phyloP scores from a whole-genome alignment of 1,139 yeast species.

The Trichomonascaceae sp. region DNA sequence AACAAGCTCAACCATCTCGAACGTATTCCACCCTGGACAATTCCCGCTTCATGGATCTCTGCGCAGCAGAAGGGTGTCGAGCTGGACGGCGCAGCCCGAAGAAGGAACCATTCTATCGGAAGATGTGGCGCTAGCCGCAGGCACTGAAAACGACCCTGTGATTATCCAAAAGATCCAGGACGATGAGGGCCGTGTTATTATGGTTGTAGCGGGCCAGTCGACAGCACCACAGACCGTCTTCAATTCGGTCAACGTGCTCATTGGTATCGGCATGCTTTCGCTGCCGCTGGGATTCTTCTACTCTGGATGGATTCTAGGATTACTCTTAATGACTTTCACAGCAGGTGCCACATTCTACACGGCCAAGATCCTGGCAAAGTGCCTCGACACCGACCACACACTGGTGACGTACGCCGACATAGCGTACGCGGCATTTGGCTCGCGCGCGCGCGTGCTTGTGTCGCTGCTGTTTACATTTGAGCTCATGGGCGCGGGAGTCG shows the following conservation, averaged over 20 bases:
- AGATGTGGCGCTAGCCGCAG: conserved; percentile 18
- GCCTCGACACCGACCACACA: conserved; percentile 62
- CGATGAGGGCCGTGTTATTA: conserved; percentile 57
- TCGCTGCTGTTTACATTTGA: conserved; percentile 66
- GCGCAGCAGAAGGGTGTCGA: conserved; percentile 4
- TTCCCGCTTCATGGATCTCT: too few species aligned
- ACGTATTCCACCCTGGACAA: too few species aligned
- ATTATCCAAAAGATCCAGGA: conserved; percentile 56
- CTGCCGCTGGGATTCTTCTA: conserved; percentile 68
- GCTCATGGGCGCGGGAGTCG: conserved; percentile 62
- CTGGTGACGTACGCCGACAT: conserved; percentile 82
- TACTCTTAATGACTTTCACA: conserved; percentile 37
- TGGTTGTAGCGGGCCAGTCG: conserved; percentile 70
- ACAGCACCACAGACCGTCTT: conserved; percentile 82
- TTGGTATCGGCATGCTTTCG: conserved; percentile 79
- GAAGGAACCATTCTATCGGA: conserved; percentile 17
- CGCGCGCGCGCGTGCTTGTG: conserved; percentile 46
- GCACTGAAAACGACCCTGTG: conserved; percentile 40
- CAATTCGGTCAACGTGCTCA: conserved; percentile 72
- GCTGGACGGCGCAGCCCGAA: conserved; percentile 10
- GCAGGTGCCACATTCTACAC: conserved; percentile 56
- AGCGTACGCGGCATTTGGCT: conserved; percentile 64
- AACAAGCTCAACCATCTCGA: background rate
- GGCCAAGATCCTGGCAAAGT: conserved; percentile 49
- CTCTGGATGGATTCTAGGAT: conserved; percentile 72